A percentile compares a stretch with the other conserved stretches of the same genome.
These are phyloP conservation scores for Paraglomus brasilianum DNA, from an alignment of 192 early-diverging fungal genomes.

Conservation along the genomic window DNA sequence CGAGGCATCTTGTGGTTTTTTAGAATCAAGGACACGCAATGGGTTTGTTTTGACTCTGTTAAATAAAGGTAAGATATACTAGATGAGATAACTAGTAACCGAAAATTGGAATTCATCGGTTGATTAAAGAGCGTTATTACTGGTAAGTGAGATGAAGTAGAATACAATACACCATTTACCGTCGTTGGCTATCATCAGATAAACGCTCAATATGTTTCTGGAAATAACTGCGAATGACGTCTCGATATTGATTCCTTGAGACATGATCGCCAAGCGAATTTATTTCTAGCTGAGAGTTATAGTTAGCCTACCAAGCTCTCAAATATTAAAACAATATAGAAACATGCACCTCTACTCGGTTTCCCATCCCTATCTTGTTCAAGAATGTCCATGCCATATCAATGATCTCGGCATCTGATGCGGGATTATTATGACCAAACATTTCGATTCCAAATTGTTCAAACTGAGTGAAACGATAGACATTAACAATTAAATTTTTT, in stretches of 20 bases:
- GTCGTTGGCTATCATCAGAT: slow-evolving; percentile 50
- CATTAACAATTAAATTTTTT: background rate
- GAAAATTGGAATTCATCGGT: background rate
- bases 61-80: background rate
- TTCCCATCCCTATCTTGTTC: slow-evolving; percentile 37
- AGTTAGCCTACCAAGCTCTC: background rate
- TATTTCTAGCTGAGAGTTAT: slow-evolving; percentile 38
- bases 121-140: background rate
- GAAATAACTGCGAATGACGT: slow-evolving; percentile 51
- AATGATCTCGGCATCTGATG: slow-evolving; percentile 61
- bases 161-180: slow-evolving; percentile 29
- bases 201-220: slow-evolving; percentile 33
- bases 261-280: slow-evolving; percentile 45
- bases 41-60: slow-evolving; percentile 55
- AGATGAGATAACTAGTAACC: too few species aligned
- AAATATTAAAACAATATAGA: background rate
- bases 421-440: slow-evolving; percentile 51
- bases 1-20: slow-evolving; percentile 48
- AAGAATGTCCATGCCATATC: slow-evolving; percentile 52
- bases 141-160: background rate
- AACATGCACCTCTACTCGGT: slow-evolving; percentile 30
- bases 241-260: slow-evolving; percentile 42
- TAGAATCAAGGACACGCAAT: slow-evolving; percentile 64
- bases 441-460: slow-evolving; percentile 69
- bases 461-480: slow-evolving; percentile 47